Percentiles rank a stretch among this genome's conserved stretches.
Conservation (phyloP, 2,329 filamentous ascomycete species). For the Xylaria sp. region DNA sequence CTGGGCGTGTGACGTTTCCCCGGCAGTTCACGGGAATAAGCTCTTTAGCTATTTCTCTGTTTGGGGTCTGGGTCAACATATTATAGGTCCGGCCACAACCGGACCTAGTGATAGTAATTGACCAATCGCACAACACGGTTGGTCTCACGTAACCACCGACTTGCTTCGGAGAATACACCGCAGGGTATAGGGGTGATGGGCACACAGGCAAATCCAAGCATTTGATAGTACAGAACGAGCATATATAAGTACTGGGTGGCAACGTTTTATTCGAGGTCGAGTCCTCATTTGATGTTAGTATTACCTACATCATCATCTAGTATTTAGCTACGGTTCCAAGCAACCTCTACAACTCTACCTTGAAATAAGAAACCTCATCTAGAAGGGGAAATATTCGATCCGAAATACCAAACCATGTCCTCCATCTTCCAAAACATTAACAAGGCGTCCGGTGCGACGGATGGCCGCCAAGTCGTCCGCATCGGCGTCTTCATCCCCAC, state of each 20-base stretch:
- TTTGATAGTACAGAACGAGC: background rate
- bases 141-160: constrained; percentile 18
- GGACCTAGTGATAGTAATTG: constrained; percentile 11
- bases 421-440: constrained; percentile 33
- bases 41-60: background rate
- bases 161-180: constrained; percentile 26
- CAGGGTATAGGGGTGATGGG: background rate
- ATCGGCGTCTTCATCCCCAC: constrained; percentile 63
- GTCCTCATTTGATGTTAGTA: background rate
- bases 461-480: constrained; percentile 47
- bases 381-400: background rate
- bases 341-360: background rate
- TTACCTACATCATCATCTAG: background rate
- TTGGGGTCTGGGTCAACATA: background rate
- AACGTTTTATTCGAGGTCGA: background rate
- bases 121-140: constrained; percentile 47
- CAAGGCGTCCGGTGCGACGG: constrained; percentile 26
- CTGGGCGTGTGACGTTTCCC: background rate
- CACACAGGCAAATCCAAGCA: background rate
- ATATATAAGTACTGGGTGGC: constrained; percentile 7
- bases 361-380: background rate
- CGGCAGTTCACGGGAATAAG: background rate
- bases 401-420: constrained; percentile 8
- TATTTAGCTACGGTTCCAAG: background rate
- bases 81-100: constrained; percentile 18